phyloP scores from a whole-genome alignment of 345 rosid genomes.

The Brassica juncea region DNA sequence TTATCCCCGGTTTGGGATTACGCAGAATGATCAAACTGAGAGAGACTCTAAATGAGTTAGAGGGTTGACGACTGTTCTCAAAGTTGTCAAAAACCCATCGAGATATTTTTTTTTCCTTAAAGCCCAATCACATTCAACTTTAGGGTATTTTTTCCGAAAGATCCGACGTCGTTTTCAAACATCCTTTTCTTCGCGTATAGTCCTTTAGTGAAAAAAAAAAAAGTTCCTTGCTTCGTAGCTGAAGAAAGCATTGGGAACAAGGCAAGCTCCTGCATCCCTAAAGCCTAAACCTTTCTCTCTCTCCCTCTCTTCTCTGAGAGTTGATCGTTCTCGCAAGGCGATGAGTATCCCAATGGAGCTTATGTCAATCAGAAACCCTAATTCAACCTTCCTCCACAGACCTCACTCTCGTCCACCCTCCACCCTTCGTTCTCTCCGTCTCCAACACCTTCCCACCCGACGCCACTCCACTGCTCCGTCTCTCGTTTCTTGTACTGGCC shows the following conservation, averaged over 20 bases:
- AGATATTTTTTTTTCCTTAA: slow-evolving; percentile 2
- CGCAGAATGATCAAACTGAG: background rate
- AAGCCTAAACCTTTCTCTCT: background rate
- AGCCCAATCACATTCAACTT: background rate
- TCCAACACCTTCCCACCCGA: slow-evolving; percentile 23
- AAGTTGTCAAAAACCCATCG: background rate
- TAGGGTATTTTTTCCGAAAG: background rate
- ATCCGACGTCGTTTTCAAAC: slow-evolving; percentile 33
- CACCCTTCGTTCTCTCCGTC: slow-evolving; percentile 26
- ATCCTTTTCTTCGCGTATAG: slow-evolving; percentile 5
- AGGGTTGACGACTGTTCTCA: background rate
- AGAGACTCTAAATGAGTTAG: background rate
- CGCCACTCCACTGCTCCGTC: slow-evolving; percentile 28
- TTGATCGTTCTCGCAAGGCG: background rate
- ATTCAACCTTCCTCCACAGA: slow-evolving; percentile 31
- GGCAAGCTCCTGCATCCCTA: slow-evolving; percentile 31
- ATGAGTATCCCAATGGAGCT: slow-evolving; percentile 44
- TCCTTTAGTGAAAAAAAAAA: slow-evolving; percentile 2
- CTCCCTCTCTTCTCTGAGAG: slow-evolving; percentile 12
- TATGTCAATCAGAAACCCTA: slow-evolving; percentile 46
- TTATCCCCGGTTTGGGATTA: background rate
- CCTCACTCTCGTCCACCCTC: slow-evolving; percentile 30
- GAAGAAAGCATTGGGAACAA: slow-evolving; percentile 27
- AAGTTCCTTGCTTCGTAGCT: slow-evolving; percentile 30
- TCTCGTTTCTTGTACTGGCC: slow-evolving; percentile 32